These are phyloP conservation scores for Saxophila tyrrhenica DNA, from an alignment of 495 filamentous ascomycete genomes.

Conservation along the genomic window DNA sequence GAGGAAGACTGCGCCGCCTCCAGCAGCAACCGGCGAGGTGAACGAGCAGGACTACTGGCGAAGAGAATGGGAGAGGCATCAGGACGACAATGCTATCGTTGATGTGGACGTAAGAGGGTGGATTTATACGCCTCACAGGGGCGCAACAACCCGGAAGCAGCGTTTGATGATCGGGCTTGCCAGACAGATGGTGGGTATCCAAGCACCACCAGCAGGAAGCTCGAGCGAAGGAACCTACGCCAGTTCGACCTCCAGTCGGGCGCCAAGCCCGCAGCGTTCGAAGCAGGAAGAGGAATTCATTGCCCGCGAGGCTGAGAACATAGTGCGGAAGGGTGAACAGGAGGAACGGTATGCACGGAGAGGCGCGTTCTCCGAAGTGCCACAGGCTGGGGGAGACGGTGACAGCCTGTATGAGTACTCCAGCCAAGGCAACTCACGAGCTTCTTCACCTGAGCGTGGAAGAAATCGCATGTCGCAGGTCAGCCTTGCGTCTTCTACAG, in stretches of 20 bases:
- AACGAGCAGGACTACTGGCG: constrained; percentile 47
- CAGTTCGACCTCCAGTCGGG: constrained; percentile 26
- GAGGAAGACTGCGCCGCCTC: constrained; percentile 20
- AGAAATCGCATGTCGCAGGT: constrained; percentile 18
- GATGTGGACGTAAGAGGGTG: constrained; percentile 93
- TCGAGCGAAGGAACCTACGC: constrained; percentile 18
- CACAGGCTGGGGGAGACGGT: constrained; percentile 21
- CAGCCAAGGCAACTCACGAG: constrained; percentile 1
- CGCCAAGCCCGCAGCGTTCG: constrained; percentile 23
- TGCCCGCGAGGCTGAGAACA: constrained; percentile 58
- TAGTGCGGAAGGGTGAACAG: constrained; percentile 55
- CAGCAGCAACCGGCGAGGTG: background rate
- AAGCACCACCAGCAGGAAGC: constrained; percentile 42
- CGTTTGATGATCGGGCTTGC: constrained; percentile 75
- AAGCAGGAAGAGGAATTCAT: constrained; percentile 52
- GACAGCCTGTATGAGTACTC: constrained; percentile 18
- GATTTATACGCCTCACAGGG: constrained; percentile 76
- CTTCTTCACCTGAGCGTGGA: constrained; percentile 5
- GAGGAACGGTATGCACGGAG: constrained; percentile 60
- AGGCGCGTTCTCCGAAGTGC: constrained; percentile 47
- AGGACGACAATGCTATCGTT: constrained; percentile 70
- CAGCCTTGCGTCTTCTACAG: constrained; percentile 18
- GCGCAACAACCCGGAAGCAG: constrained; percentile 80
- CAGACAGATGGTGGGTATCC: constrained; percentile 72
- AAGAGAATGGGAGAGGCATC: constrained; percentile 55